These are phyloP conservation scores for Cordyceps sp. DNA, from an alignment of 2,329 filamentous ascomycete species.

Conservation along the genomic window DNA sequence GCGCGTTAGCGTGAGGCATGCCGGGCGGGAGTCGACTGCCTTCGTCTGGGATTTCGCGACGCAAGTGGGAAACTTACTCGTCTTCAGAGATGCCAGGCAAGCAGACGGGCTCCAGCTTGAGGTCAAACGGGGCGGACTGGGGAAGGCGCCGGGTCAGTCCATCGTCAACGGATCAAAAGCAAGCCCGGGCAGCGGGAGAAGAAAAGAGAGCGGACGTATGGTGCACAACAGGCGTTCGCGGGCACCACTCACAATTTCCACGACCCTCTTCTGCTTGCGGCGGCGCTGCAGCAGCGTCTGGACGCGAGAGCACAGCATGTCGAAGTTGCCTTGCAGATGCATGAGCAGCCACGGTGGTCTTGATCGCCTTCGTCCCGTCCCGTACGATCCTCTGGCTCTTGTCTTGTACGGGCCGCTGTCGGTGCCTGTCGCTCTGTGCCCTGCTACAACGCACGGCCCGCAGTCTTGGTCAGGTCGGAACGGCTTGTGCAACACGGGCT, in stretches of 20 bases:
- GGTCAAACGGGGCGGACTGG: constrained; percentile 43
- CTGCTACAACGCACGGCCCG: no score
- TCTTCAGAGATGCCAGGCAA: constrained; percentile 40
- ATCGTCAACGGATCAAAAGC: no score
- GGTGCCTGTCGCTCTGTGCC: no score
- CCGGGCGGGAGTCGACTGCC: no score
- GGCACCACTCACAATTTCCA: constrained; percentile 34
- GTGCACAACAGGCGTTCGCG: no score
- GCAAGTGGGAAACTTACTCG: constrained; percentile 28
- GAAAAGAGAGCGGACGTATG: neutral
- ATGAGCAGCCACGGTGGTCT: neutral
- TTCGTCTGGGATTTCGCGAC: neutral
- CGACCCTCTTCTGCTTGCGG: constrained; percentile 22
- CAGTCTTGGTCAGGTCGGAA: no score
- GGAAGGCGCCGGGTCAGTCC: neutral
- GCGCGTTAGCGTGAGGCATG: neutral
- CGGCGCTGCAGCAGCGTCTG: constrained; percentile 24
- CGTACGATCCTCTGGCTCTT: no score
- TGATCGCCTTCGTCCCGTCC: neutral
- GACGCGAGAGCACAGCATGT: constrained; percentile 24
- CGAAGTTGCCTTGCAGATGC: constrained; percentile 13
- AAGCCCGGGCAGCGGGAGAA: neutral
- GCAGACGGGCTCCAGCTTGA: constrained; percentile 33
- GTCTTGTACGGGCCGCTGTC: neutral
- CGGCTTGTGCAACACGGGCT: no score